Evolutionary conservation across 805 yeast genomes (phyloP).

Genomic region (Ogataea paradorogensis): DNA sequence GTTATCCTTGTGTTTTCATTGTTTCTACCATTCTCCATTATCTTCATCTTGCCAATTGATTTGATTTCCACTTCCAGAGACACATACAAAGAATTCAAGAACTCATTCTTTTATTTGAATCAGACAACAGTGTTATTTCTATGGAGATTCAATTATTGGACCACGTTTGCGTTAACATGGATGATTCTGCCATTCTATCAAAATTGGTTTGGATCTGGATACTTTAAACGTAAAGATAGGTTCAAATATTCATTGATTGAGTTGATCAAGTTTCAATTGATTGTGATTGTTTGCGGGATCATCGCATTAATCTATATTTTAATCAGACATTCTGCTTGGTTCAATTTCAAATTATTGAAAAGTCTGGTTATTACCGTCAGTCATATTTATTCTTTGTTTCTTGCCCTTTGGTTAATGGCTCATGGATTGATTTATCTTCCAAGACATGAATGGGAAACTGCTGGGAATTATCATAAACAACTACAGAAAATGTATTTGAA

Average conservation of each 20-base stretch:
- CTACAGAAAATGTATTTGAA: slow-evolving; percentile 42
- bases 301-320: slow-evolving; percentile 59
- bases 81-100: slow-evolving; percentile 22
- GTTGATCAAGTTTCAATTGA: slow-evolving; percentile 59
- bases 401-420: slow-evolving; percentile 82
- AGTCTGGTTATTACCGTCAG: slow-evolving; percentile 70
- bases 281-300: slow-evolving; percentile 50
- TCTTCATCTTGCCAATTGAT: slow-evolving; percentile 73
- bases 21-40: slow-evolving; percentile 71
- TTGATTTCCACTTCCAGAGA: slow-evolving; percentile 50
- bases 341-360: slow-evolving; percentile 49
- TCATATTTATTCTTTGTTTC: slow-evolving; percentile 68
- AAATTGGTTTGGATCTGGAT: slow-evolving; percentile 70
- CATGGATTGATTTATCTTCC: slow-evolving; percentile 76
- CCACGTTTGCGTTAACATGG: slow-evolving; percentile 80
- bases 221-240: slow-evolving; percentile 44
- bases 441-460: slow-evolving; percentile 32
- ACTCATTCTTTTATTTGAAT: slow-evolving; percentile 43
- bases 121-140: slow-evolving; percentile 47
- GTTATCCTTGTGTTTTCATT: slow-evolving; percentile 56
- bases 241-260: slow-evolving; percentile 55
- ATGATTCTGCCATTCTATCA: slow-evolving; percentile 67
- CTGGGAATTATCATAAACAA: slow-evolving; percentile 29
- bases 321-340: slow-evolving; percentile 32
- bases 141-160: slow-evolving; percentile 81